Base-by-base conservation (phyloP, 169 alveolate species). In the Plasmodium cynomolgi region DNA sequence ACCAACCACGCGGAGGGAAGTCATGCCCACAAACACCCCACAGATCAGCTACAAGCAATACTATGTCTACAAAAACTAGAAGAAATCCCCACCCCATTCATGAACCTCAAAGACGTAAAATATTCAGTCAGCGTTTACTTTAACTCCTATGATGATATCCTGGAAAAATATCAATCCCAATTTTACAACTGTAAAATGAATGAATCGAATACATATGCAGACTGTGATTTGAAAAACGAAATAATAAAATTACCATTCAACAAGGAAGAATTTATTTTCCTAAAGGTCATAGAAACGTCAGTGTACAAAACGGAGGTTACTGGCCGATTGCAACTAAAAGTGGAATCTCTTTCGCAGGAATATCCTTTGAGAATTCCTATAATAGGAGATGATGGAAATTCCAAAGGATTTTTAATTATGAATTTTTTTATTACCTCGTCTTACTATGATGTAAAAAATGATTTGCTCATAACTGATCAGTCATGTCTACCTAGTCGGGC, bases 241-340 rank as follows among this genome's bases (percentile, higher is more conserved):
- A 92, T 95, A 17, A 86, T 96, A 33, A 95, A 88, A 84, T 85
- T 96, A 26, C 97, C 97, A 26, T 93, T 95, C 91, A 92, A 92
- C 77, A 96, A 96, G 41, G 97, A 95, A 84, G 95, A 84, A 47
- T 96, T 84, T 85, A 95, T 96, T 54, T 95, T 74, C 82, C 83
- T 95, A 91, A 96, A 96, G 86, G 95, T 96, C 4, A 83, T 95
- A 11, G 97, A 96, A 92, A 79, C 95, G 83, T 91, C 95, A n/a
- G 84, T 88, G 83, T 95, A 90, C 93, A 83, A 75, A 81, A 94
- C 95, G 23, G 95, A 85, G 41, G 96, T 95, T 31, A 93, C 93
- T 15, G 97, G 97, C 11, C 86, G 97, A 26, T 58, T 96, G 54
- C 96, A 96, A 85, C 91, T 96, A 84, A 95, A 96, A 81, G 93